A percentile compares a stretch with the other conserved stretches of the same genome.
Conservation (phyloP, 2,329 filamentous ascomycete species). For the Ascochyta fabae region DNA sequence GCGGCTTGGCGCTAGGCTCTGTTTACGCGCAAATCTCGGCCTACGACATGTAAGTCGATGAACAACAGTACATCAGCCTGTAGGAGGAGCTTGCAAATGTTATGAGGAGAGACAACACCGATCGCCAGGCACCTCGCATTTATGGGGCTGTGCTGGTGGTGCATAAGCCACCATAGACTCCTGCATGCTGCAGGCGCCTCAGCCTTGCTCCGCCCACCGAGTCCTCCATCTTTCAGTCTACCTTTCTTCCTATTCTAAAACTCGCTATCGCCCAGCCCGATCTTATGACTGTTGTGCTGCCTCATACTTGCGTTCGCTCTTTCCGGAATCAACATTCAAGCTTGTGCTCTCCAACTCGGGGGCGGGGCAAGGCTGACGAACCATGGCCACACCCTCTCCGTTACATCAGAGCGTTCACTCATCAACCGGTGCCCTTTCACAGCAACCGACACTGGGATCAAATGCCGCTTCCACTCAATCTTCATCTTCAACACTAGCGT, state of each 20-base stretch:
- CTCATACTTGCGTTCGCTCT: not conserved
- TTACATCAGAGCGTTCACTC: slow-evolving; percentile 16
- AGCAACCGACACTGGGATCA: slow-evolving; percentile 20
- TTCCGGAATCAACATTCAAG: not conserved
- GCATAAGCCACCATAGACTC: not conserved
- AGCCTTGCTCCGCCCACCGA: slow-evolving; percentile 21
- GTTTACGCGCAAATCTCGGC: too few relatives aligned
- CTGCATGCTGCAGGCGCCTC: slow-evolving; percentile 1
- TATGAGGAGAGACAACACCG: too few relatives aligned
- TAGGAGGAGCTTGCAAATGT: too few relatives aligned
- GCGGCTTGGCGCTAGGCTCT: not conserved
- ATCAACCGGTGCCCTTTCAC: slow-evolving; percentile 20
- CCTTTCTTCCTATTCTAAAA: not conserved
- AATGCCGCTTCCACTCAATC: not conserved
- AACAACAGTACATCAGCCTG: too few relatives aligned
- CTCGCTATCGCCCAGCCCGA: not conserved
- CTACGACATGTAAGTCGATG: too few relatives aligned
- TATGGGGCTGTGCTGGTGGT: slow-evolving; percentile 10
- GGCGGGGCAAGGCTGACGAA: not conserved
- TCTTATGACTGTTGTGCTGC: not conserved
- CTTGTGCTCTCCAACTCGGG: too few relatives aligned
- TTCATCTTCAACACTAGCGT: slow-evolving; percentile 10
- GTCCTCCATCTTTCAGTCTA: not conserved
- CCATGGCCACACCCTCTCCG: slow-evolving; percentile 4
- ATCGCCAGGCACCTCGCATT: not conserved